Evolutionary conservation across 768 basidiomycete species (phyloP), one percentile per base, ranked within the genome.

Genomic region (Strobilomyces confusus): DNA sequence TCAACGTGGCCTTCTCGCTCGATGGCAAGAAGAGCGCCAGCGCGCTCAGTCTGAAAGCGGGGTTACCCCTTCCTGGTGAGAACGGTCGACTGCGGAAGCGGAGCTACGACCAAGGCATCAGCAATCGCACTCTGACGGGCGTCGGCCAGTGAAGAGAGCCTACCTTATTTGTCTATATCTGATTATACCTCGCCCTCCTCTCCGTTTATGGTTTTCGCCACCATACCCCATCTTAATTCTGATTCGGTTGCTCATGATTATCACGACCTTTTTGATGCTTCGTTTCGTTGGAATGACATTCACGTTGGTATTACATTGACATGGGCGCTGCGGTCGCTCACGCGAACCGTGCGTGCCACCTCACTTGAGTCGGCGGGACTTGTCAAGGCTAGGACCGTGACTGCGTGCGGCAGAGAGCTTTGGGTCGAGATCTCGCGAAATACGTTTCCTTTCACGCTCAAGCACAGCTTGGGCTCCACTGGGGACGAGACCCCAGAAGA

Each of bases 21-120:
- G 85, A 87, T 59, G 76, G 71, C 26, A 80, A 75, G 71, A 81
- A 75, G 71, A 82, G 76, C 20, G 68, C 69, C 30, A 81, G 80
- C 53, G 68, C 72, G 37, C 69, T 73, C 25, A 72, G 71, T 48
- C 65, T 77, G 58, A 71, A 57, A 33, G 49, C 60, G 52, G 61
- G 60, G n/a, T 34, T 68, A 29, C 51, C 66, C 47, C 62, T 64
- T 65, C 62, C 75, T 1, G 69, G 73, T 19, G 81, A 84, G 58
- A 79, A 81, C 60, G 81, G 83, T n/a, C 66, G 62, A 29, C 40
- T 70, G 5, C 69, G 78, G 56, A 69, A 75, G 43, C 62, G 60
- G 29, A 72, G 65, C 29, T 67, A 66, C 36, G 58, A 71, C 36
- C 64, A 63, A 36, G 76, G 73, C 20, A 63, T 73, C 25, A 72